Percentiles rank a stretch among this genome's conserved stretches.
These are phyloP conservation scores for Alternaria incomplexa DNA, from an alignment of 2,329 filamentous ascomycete genomes.

Conservation along the genomic window DNA sequence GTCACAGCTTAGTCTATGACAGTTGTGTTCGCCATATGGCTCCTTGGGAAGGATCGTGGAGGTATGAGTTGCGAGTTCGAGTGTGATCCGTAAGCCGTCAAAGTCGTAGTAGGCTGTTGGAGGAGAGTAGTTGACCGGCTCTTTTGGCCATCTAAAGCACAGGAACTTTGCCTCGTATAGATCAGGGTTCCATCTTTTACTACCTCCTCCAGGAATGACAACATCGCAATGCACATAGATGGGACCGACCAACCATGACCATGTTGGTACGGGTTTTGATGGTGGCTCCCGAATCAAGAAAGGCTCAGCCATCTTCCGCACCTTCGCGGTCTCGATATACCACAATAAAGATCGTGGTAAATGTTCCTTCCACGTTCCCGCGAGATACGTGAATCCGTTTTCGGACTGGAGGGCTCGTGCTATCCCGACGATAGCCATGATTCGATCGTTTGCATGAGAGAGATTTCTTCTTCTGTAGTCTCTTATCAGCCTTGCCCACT, in stretches of 20 bases:
- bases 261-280: background rate
- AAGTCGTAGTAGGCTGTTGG: background rate
- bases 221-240: background rate
- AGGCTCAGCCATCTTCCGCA: too few species aligned
- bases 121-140: background rate
- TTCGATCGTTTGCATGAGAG: background rate
- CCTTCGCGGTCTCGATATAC: background rate
- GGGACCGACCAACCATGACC: slow-evolving; percentile 10
- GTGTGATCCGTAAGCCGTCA: background rate
- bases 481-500: background rate
- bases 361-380: background rate
- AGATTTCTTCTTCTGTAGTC: background rate
- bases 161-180: background rate
- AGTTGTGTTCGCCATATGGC: too few species aligned
- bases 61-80: background rate
- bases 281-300: background rate
- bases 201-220: background rate
- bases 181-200: background rate
- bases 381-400: background rate
- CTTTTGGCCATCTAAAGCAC: background rate
- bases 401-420: background rate
- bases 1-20: too few species aligned
- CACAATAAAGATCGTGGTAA: background rate
- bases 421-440: background rate
- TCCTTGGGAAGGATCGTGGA: too few species aligned